phyloP scores from a whole-genome alignment of 495 filamentous ascomycete species.

The Trichoderma reesei region DNA sequence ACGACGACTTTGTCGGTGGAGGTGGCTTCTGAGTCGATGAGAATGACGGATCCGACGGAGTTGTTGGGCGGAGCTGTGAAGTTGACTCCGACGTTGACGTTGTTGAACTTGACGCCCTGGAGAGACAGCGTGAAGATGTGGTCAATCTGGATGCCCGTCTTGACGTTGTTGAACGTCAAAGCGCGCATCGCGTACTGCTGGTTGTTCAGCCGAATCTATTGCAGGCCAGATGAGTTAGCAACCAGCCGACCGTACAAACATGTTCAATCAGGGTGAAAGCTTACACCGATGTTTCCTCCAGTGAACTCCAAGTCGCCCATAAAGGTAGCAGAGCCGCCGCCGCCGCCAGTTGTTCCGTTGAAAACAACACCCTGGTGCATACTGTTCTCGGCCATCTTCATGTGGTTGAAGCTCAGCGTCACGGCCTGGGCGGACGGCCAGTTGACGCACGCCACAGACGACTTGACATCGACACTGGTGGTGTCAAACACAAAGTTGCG shows the following conservation, averaged over 20 bases:
- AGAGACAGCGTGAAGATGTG: slow-evolving; percentile 1
- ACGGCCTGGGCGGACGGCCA: slow-evolving; percentile 96
- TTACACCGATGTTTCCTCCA: slow-evolving; percentile 32
- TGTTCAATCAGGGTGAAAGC: background rate
- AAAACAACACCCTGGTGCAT: slow-evolving; percentile 59
- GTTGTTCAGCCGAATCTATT: slow-evolving; percentile 43
- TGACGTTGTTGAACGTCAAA: slow-evolving; percentile 69
- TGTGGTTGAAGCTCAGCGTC: slow-evolving; percentile 73
- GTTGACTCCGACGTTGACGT: slow-evolving; percentile 66
- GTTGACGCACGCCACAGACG: slow-evolving; percentile 64
- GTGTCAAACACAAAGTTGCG: slow-evolving; percentile 87
- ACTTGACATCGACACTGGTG: slow-evolving; percentile 47
- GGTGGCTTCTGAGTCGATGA: slow-evolving; percentile 62
- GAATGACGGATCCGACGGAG: slow-evolving; percentile 63
- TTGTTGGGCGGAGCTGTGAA: slow-evolving; percentile 49
- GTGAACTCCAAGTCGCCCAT: slow-evolving; percentile 62
- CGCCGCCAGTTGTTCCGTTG: slow-evolving; percentile 27
- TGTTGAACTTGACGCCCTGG: slow-evolving; percentile 61
- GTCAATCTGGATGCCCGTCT: slow-evolving; percentile 47
- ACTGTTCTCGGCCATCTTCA: slow-evolving; percentile 74
- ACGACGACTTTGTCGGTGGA: slow-evolving; percentile 31
- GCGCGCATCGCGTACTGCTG: slow-evolving; percentile 91
- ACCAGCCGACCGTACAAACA: background rate
- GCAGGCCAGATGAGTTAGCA: background rate
- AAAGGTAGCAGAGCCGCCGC: slow-evolving; percentile 59